These are phyloP conservation scores for Polytrichum formosum DNA, from an alignment of 225 moss, liverwort and hornwort species.

Conservation along the genomic window DNA sequence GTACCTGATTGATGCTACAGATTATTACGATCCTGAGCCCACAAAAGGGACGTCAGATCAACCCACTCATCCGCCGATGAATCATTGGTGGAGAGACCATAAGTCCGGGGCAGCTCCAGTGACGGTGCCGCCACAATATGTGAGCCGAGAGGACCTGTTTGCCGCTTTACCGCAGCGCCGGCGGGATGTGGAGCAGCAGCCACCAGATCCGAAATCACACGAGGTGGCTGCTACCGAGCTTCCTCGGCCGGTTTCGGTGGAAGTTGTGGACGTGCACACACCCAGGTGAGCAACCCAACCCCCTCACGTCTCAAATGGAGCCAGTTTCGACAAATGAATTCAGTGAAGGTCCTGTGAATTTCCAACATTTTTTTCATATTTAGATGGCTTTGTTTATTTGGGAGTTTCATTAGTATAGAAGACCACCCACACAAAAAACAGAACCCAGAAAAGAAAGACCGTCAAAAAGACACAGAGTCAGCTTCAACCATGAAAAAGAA, in stretches of 20 bases:
- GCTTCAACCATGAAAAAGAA: no score
- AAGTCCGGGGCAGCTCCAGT: not conserved
- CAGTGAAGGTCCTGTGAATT: no score
- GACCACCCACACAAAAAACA: no score
- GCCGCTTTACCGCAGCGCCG: constrained; percentile 2
- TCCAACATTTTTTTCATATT: no score
- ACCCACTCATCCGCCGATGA: not conserved
- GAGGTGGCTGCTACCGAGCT: not conserved
- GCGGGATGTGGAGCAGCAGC: not conserved
- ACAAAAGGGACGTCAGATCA: not conserved
- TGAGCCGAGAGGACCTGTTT: constrained; percentile 2
- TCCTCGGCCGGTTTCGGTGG: not conserved
- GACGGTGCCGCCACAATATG: constrained; percentile 9
- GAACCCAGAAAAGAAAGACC: no score
- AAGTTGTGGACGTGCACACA: not conserved
- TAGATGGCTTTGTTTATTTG: no score
- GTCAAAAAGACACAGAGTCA: no score
- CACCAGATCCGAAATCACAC: not conserved
- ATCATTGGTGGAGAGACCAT: constrained; percentile 10
- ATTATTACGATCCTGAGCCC: no score
- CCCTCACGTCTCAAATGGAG: no score
- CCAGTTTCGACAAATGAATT: no score
- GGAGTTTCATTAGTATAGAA: no score
- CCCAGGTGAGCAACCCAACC: not conserved
- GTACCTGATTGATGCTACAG: no score